phyloP scores from a whole-genome alignment of 176 grass and related monocot species.

The Musa troglodytarum region DNA sequence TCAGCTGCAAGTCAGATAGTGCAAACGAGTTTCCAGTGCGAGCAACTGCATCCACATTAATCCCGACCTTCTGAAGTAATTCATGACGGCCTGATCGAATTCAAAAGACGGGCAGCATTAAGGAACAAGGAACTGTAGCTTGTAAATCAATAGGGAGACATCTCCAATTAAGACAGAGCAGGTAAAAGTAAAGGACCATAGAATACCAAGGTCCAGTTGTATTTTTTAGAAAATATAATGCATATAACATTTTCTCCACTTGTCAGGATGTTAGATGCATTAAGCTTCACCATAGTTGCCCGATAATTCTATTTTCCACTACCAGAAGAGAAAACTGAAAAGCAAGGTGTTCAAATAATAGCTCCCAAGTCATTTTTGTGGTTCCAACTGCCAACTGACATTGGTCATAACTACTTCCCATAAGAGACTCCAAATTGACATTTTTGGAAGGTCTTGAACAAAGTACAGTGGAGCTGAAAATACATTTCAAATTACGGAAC shows the following conservation, averaged over 20 bases:
- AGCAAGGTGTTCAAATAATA: neutral
- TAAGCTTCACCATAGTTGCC: neutral
- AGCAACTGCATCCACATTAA: slow-evolving; percentile 69
- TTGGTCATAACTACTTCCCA: neutral
- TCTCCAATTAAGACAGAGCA: neutral
- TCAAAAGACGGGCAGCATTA: neutral
- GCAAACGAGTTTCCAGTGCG: slow-evolving; percentile 59
- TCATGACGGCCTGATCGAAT: slow-evolving; percentile 62
- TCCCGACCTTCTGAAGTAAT: slow-evolving; percentile 50
- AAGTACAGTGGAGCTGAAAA: too few relatives aligned
- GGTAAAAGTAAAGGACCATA: neutral
- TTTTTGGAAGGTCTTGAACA: too few relatives aligned
- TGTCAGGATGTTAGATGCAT: neutral
- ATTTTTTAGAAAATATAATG: neutral
- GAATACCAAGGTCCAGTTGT: neutral
- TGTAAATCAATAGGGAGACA: neutral
- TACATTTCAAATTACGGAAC: too few relatives aligned
- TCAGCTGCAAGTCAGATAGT: slow-evolving; percentile 75
- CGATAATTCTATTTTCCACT: neutral
- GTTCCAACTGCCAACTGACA: neutral
- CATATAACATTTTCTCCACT: neutral
- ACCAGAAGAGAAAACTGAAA: neutral
- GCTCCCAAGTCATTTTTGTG: neutral
- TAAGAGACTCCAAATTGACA: too few relatives aligned
- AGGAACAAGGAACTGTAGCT: neutral